phyloP scores from a whole-genome alignment of 257 asterid species.

The Capsicum pubescens region DNA sequence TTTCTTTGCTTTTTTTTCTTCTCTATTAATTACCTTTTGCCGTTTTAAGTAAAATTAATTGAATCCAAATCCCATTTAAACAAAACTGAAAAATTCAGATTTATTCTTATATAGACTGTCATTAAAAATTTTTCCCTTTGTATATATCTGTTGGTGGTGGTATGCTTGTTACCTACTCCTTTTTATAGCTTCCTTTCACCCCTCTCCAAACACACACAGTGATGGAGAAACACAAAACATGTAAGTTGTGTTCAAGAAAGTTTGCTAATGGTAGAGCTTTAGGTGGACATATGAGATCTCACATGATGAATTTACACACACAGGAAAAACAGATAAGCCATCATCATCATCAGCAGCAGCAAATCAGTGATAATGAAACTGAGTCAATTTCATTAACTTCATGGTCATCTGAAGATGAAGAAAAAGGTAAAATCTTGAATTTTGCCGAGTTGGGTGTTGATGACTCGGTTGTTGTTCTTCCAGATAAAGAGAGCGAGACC shows the following conservation, averaged over 20 bases:
- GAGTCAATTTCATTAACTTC: conserved; percentile 36
- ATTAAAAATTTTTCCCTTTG: conserved; percentile 4
- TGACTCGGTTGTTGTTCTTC: conserved; percentile 45
- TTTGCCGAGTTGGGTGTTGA: not conserved
- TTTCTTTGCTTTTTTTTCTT: not conserved
- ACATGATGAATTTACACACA: conserved; percentile 52
- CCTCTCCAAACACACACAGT: conserved; percentile 24
- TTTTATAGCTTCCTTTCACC: conserved; percentile 30
- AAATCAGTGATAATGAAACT: conserved; percentile 35
- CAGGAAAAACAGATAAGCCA: not conserved
- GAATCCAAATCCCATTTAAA: not conserved
- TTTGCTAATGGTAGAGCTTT: conserved; percentile 83
- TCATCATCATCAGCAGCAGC: too few species aligned
- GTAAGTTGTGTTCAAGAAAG: conserved; percentile 69
- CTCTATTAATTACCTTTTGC: conserved; percentile 30
- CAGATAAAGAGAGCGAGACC: conserved; percentile 66
- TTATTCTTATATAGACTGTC: not conserved
- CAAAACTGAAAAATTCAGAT: not conserved
- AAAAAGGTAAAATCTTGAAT: conserved; percentile 28
- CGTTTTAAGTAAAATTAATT: conserved; percentile 17
- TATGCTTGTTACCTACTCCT: conserved; percentile 37
- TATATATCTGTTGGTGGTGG: conserved; percentile 29
- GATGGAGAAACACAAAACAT: conserved; percentile 73
- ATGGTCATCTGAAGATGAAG: conserved; percentile 25
- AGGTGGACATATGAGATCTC: conserved; percentile 98